These are phyloP conservation scores for Aspergillus sp. DNA, from an alignment of 2,329 filamentous ascomycete genomes.

Conservation along the genomic window DNA sequence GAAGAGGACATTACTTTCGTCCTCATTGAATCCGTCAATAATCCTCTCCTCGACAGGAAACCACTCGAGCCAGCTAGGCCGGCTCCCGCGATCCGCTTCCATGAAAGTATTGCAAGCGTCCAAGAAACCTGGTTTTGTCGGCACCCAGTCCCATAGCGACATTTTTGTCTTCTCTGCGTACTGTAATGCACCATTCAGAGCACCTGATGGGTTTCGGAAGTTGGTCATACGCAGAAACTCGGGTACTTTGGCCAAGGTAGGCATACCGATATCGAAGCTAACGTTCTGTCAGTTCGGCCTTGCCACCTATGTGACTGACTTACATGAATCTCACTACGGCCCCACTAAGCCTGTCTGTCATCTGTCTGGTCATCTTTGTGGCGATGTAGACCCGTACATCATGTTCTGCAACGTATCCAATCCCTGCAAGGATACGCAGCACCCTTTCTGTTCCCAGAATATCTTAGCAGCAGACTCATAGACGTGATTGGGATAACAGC, in stretches of 20 bases:
- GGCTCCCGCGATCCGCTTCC: conserved; percentile 13
- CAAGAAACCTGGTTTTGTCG: background rate
- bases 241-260: conserved; percentile 13
- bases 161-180: conserved; percentile 9
- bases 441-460: conserved; percentile 17
- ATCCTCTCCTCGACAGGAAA: conserved; percentile 13
- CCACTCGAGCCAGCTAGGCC: conserved; percentile 17
- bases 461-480: background rate
- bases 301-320: background rate
- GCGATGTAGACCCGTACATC: conserved; percentile 15
- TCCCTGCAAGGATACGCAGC: conserved; percentile 18
- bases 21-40: background rate
- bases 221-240: conserved; percentile 14
- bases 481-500: background rate
- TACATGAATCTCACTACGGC: conserved; percentile 20
- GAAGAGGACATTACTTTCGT: background rate
- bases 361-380: conserved; percentile 17
- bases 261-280: conserved; percentile 18
- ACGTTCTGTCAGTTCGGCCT: background rate
- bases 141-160: conserved; percentile 14
- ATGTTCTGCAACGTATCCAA: conserved; percentile 20
- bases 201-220: conserved; percentile 10
- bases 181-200: conserved; percentile 14
- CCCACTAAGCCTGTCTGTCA: conserved; percentile 12
- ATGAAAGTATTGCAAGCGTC: conserved; percentile 14